Conservation (phyloP, 2,329 filamentous ascomycete genomes). For the Lachnellula willkommii region DNA sequence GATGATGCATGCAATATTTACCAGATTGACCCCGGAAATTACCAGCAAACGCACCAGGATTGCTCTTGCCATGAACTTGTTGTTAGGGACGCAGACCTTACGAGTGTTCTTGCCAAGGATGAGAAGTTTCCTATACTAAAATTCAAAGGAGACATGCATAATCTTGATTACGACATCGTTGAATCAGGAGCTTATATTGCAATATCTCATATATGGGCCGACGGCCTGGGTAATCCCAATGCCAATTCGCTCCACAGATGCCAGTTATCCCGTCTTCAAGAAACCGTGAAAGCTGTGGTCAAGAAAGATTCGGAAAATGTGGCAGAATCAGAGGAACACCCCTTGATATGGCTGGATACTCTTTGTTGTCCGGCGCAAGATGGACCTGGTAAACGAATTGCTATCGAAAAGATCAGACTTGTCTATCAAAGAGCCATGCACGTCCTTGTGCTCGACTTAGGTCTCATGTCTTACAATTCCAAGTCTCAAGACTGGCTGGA, state of each 20-base stretch:
- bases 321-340: constrained; percentile 9
- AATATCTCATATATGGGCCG: constrained; percentile 36
- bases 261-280: neutral
- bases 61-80: constrained; percentile 22
- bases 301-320: neutral
- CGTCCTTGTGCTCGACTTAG: neutral
- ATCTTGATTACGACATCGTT: constrained; percentile 22
- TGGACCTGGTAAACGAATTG: constrained; percentile 22
- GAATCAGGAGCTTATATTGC: constrained; percentile 31
- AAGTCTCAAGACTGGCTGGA: constrained; percentile 31
- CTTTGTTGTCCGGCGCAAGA: constrained; percentile 30
- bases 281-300: neutral
- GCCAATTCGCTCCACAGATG: neutral
- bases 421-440: constrained; percentile 25
- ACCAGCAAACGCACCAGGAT: constrained; percentile 10
- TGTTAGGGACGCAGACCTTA: constrained; percentile 2
- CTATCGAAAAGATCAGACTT: constrained; percentile 30
- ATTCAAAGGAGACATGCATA: constrained; percentile 13
- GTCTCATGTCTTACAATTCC: constrained; percentile 14
- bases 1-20: constrained; percentile 26
- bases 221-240: constrained; percentile 23
- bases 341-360: constrained; percentile 33
- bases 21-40: constrained; percentile 30
- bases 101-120: constrained; percentile 17
- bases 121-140: constrained; percentile 12